Percentiles rank a stretch among this genome's conserved stretches.
phyloP scores from a whole-genome alignment of 345 rosid genomes.

The Eucalyptus curtisii region DNA sequence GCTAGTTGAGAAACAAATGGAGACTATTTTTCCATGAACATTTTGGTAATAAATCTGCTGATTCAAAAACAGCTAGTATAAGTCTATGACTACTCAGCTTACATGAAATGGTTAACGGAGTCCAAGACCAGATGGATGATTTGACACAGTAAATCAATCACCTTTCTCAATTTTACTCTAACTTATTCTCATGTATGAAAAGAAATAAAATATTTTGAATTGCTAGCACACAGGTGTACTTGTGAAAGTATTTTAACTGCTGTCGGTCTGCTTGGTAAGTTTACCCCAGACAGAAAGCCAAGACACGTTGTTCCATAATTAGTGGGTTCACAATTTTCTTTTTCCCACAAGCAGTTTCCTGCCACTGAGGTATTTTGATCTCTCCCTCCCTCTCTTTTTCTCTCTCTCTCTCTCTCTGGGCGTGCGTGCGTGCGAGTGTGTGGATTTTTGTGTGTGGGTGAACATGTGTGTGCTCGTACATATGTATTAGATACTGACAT shows the following conservation, averaged over 20 bases:
- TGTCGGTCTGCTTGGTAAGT: neutral
- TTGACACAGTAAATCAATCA: neutral
- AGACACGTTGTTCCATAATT: neutral
- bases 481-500: neutral
- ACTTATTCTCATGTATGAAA: neutral
- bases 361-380: neutral
- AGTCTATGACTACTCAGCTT: neutral
- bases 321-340: neutral
- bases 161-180: neutral
- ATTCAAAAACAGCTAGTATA: neutral
- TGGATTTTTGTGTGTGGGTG: no score
- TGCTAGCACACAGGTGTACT: neutral
- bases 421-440: no score
- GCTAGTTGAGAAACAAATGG: neutral
- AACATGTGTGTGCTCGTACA: no score
- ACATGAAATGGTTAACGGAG: no score
- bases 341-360: neutral
- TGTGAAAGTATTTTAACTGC: neutral
- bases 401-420: no score
- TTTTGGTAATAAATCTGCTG: neutral
- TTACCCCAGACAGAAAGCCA: neutral
- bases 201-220: neutral
- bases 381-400: neutral
- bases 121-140: neutral
- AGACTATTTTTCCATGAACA: neutral